These are phyloP conservation scores for Boletus edulis DNA, from an alignment of 768 basidiomycete species.

Conservation along the genomic window DNA sequence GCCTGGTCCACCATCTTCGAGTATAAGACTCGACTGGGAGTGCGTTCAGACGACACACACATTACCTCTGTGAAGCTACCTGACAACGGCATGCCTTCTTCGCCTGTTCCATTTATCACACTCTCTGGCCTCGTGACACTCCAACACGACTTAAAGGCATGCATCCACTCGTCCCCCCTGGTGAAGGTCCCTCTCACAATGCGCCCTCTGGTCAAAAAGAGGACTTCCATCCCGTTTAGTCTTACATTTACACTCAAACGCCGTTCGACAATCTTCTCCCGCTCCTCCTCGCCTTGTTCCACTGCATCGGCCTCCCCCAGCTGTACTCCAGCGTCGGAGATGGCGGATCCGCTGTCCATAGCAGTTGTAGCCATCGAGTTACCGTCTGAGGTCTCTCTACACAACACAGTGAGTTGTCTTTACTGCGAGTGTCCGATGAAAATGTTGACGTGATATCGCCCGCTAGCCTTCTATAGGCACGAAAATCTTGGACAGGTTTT, in stretches of 20 bases:
- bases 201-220: conserved; percentile 27
- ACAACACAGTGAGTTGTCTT: conserved; percentile 12
- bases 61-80: conserved; percentile 17
- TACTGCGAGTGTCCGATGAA: background rate
- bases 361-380: background rate
- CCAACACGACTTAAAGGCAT: conserved; percentile 30
- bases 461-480: conserved; percentile 25
- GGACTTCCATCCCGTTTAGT: conserved; percentile 21
- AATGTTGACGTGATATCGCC: conserved; percentile 9
- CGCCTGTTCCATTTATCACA: conserved; percentile 27
- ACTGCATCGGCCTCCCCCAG: conserved; percentile 6
- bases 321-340: conserved; percentile 16
- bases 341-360: conserved; percentile 21
- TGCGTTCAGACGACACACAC: conserved; percentile 10
- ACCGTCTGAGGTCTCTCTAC: conserved; percentile 1
- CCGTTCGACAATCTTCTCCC: conserved; percentile 26
- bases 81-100: conserved; percentile 22
- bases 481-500: conserved; percentile 31
- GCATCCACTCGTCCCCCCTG: conserved; percentile 23
- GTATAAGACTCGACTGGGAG: conserved; percentile 18
- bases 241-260: conserved; percentile 19
- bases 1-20: conserved; percentile 10
- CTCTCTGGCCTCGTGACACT: conserved; percentile 27
- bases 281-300: conserved; percentile 4
- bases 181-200: conserved; percentile 28